Conservation (phyloP, 805 yeast genomes). For the Zygosaccharomyces bisporus region DNA sequence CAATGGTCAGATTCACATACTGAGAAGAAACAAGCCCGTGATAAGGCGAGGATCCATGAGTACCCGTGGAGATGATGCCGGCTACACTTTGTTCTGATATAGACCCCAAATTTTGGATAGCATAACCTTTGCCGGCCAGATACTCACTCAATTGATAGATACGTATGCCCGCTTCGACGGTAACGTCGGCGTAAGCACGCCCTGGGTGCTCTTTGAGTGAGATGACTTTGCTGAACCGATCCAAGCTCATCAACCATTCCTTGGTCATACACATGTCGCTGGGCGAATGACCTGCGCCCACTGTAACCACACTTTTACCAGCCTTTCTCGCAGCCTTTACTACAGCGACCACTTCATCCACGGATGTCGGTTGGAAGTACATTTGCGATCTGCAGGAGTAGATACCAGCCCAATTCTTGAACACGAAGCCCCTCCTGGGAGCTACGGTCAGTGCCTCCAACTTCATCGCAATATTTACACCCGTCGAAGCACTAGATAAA, state of each 20-base stretch:
- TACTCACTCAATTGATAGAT: slow-evolving; percentile 67
- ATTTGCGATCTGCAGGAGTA: slow-evolving; percentile 71
- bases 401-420: slow-evolving; percentile 81
- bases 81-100: slow-evolving; percentile 91
- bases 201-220: slow-evolving; percentile 45
- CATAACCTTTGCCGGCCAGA: slow-evolving; percentile 60
- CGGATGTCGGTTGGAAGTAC: slow-evolving; percentile 68
- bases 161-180: slow-evolving; percentile 92
- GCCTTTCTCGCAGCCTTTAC: slow-evolving; percentile 60
- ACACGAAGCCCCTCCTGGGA: slow-evolving; percentile 35
- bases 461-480: no score
- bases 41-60: slow-evolving; percentile 92
- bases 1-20: slow-evolving; percentile 69
- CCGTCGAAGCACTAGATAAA: no score
- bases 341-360: slow-evolving; percentile 65
- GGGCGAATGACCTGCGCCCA: slow-evolving; percentile 96
- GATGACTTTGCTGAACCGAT: slow-evolving; percentile 60
- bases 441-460: slow-evolving; percentile 11
- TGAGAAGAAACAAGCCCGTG: slow-evolving; percentile 91
- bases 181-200: slow-evolving; percentile 77
- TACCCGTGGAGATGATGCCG: slow-evolving; percentile 94
- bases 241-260: slow-evolving; percentile 87
- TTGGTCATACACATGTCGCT: slow-evolving; percentile 82
- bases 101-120: slow-evolving; percentile 89
- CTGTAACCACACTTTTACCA: slow-evolving; percentile 68